Percentiles rank a stretch among this genome's conserved stretches.
These are phyloP conservation scores for Limonium bicolor DNA, from an alignment of 148 eudicot genomes.

Conservation along the genomic window DNA sequence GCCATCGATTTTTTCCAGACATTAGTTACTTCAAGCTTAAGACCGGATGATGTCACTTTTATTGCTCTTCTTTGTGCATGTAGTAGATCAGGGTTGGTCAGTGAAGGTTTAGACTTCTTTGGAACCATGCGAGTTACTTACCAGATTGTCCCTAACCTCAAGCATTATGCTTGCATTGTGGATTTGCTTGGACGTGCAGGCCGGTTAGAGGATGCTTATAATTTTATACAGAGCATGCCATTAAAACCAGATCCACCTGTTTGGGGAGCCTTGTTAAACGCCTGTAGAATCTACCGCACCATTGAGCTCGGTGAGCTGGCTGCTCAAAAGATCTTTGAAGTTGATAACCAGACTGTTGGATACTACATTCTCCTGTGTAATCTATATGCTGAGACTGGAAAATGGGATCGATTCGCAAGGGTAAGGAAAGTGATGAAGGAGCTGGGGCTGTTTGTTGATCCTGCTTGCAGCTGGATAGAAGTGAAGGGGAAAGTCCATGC, in stretches of 20 bases:
- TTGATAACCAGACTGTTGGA: constrained; percentile 40
- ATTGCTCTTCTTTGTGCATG: constrained; percentile 61
- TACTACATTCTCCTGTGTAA: constrained; percentile 68
- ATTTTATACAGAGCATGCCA: constrained; percentile 56
- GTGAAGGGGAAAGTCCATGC: constrained; percentile 87
- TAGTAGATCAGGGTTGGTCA: constrained; percentile 76
- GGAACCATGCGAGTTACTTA: constrained; percentile 35
- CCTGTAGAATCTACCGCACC: constrained; percentile 57
- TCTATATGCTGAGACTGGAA: constrained; percentile 52
- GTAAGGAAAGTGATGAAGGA: constrained; percentile 59
- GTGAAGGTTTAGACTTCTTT: constrained; percentile 57
- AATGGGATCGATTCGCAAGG: constrained; percentile 66
- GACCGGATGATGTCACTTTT: constrained; percentile 66
- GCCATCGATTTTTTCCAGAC: constrained; percentile 41
- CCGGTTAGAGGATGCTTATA: constrained; percentile 42
- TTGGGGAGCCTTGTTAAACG: constrained; percentile 89
- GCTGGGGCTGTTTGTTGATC: constrained; percentile 57
- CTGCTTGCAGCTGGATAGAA: constrained; percentile 96
- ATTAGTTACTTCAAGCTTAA: constrained; percentile 37
- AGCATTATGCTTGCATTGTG: constrained; percentile 83
- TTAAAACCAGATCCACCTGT: constrained; percentile 60
- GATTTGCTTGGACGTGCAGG: constrained; percentile 97
- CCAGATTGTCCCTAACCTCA: constrained; percentile 44
- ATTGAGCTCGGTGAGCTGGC: constrained; percentile 68
- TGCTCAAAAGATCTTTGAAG: constrained; percentile 37